These are phyloP conservation scores for Colletotrichum nymphaeae DNA, from an alignment of 2,329 filamentous ascomycete species.

Conservation along the genomic window DNA sequence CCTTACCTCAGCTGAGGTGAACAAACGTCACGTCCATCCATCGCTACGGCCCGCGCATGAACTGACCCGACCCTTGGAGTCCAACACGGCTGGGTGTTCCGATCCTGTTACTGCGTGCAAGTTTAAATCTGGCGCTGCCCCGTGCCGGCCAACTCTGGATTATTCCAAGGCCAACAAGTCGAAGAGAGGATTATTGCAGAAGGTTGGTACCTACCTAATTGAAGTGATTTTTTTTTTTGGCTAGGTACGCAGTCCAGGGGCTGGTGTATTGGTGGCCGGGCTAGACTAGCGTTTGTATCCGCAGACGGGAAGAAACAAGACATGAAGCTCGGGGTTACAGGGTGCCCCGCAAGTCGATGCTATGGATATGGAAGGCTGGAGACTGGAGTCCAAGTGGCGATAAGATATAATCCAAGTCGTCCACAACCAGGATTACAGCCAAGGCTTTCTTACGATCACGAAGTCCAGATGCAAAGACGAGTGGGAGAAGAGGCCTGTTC, in stretches of 20 bases:
- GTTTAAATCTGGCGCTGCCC: not conserved
- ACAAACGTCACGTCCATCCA: conserved; percentile 23
- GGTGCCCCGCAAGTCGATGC: conserved; percentile 26
- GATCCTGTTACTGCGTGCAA: not conserved
- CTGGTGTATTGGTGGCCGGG: conserved; percentile 4
- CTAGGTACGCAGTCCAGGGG: not conserved
- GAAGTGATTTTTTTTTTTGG: not conserved
- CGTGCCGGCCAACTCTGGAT: not conserved
- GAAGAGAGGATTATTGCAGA: not conserved
- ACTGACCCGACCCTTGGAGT: conserved; percentile 24
- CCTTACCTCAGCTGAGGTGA: conserved; percentile 8
- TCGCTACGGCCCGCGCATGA: conserved; percentile 25
- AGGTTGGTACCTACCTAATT: not conserved
- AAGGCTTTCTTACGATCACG: not conserved
- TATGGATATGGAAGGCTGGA: not conserved
- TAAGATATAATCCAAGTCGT: not conserved
- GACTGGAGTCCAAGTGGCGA: conserved; percentile 21
- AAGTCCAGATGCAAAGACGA: not conserved
- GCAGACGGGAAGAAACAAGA: conserved; percentile 25
- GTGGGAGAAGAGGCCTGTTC: too few species aligned
- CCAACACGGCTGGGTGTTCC: conserved; percentile 3
- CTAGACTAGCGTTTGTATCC: not conserved
- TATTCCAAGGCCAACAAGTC: not conserved
- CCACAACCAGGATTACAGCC: not conserved
- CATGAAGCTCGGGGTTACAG: conserved; percentile 21